Evolutionary conservation across 495 filamentous ascomycete species (phyloP), one percentile per base, ranked within the genome.

Genomic region (Baudoinia panamericana): DNA sequence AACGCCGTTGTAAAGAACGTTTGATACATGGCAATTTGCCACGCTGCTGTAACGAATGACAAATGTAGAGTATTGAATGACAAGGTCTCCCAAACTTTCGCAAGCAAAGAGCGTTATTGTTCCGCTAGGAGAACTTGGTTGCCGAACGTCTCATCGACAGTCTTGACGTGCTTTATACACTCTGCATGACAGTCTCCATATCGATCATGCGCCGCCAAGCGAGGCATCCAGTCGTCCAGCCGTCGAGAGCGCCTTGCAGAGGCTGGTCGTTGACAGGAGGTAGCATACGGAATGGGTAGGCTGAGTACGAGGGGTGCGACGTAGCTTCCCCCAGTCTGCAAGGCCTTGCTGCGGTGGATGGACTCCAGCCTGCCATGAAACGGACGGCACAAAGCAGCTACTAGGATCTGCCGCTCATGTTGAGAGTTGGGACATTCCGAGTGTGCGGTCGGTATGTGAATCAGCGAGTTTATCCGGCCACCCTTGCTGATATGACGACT

Each of bases 301-400:
- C 30, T 36, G 38, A 30, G 30, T 30, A 41, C 30, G 38, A 48
- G 33, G 36, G 41, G 45, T 48, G 45, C 45, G 45, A 48, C 37
- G 36, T 19, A 29, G 24, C 36, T 29, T 26, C 26, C 4, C 36
- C 5, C 19, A 25, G 21, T 10, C 17, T 18, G 18, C 20, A 24
- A 18, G 11, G 16, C 37, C 36, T 47, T 35, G 37, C 37, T 23
- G 13, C 24, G n/a, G 30, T 2, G 10, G 23, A 16, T 32, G 5
- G 16, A 8, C 22, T 18, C 29, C 32, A 42, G 45, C 44, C 30
- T 20, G 27, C 38, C 27, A 46, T 40, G 43, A 39, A 32, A 37
- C 31, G 23, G 9, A 20, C 22, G 15, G 20, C 30, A 21, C n/a
- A n/a, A 29, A 13, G n/a, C n/a, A n/a, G n/a, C n/a, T n/a, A n/a